These are phyloP conservation scores for Penicillium argentinense DNA, from an alignment of 495 filamentous ascomycete genomes.

Conservation along the genomic window DNA sequence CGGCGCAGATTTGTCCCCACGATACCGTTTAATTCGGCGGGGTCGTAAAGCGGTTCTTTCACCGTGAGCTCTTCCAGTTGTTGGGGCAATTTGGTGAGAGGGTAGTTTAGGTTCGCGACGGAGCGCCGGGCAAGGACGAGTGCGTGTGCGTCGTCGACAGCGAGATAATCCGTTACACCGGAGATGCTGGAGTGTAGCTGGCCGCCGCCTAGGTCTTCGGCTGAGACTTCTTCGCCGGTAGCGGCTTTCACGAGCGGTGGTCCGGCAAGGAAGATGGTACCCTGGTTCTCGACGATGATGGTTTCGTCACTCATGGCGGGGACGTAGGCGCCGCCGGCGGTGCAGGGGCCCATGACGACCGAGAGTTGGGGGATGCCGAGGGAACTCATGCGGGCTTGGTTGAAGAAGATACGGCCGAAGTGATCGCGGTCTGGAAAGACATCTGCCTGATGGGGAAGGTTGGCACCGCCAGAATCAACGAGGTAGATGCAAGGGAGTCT, in stretches of 20 bases:
- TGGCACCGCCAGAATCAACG: constrained; percentile 94
- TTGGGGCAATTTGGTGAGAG: constrained; percentile 36
- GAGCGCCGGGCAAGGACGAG: constrained; percentile 82
- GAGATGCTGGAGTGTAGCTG: constrained; percentile 85
- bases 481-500: constrained; percentile 87
- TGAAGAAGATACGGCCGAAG: constrained; percentile 97
- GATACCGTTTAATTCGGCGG: constrained; percentile 80
- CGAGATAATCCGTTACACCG: constrained; percentile 95
- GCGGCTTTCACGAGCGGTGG: constrained; percentile 96
- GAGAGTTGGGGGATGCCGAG: constrained; percentile 88
- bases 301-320: constrained; percentile 96
- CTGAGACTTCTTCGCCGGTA: constrained; percentile 89
- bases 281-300: constrained; percentile 93
- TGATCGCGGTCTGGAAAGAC: constrained; percentile 96
- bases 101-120: constrained; percentile 87
- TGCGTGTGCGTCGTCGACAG: constrained; percentile 92
- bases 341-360: constrained; percentile 98
- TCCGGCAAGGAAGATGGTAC: constrained; percentile 94
- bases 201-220: constrained; percentile 94
- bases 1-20: constrained; percentile 84
- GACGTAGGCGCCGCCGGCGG: constrained; percentile 93
- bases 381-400: constrained; percentile 86
- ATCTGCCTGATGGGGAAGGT: constrained; percentile 92
- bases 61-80: constrained; percentile 28
- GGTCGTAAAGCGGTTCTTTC: constrained; percentile 78